These are phyloP conservation scores for Hypericum androsaemum DNA, from an alignment of 345 rosid species.

Conservation along the genomic window DNA sequence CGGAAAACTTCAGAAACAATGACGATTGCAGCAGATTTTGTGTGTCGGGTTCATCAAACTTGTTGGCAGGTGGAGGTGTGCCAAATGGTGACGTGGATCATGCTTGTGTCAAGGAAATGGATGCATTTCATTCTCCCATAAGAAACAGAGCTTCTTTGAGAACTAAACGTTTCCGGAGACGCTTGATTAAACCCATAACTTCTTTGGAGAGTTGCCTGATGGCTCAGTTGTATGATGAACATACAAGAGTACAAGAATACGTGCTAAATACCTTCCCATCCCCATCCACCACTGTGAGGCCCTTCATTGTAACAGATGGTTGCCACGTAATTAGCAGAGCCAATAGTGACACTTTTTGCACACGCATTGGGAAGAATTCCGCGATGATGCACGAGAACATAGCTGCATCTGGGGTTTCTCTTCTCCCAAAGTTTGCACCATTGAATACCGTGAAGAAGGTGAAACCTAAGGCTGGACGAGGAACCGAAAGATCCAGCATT, in stretches of 20 bases:
- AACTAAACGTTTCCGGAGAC: slow-evolving; percentile 21
- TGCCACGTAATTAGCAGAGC: slow-evolving; percentile 36
- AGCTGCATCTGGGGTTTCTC: slow-evolving; percentile 33
- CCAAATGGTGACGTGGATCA: slow-evolving; percentile 3
- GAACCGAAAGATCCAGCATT: slow-evolving; percentile 20
- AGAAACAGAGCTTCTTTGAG: slow-evolving; percentile 36
- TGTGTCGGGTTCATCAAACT: slow-evolving; percentile 16
- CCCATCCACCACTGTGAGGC: slow-evolving; percentile 31
- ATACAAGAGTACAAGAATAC: slow-evolving; percentile 36
- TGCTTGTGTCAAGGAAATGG: slow-evolving; percentile 12
- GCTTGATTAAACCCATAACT: slow-evolving; percentile 35
- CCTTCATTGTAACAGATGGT: slow-evolving; percentile 57
- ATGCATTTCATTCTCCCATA: slow-evolving; percentile 15
- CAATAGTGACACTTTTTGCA: slow-evolving; percentile 17
- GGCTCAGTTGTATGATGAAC: slow-evolving; percentile 54
- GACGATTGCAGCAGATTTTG: slow-evolving; percentile 19
- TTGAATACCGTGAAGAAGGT: slow-evolving; percentile 26
- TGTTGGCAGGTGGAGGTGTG: slow-evolving; percentile 18
- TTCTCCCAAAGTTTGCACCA: slow-evolving; percentile 32
- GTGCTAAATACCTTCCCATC: slow-evolving; percentile 35
- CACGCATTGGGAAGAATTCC: slow-evolving; percentile 6
- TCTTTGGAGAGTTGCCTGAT: slow-evolving; percentile 52
- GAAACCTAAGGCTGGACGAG: slow-evolving; percentile 25
- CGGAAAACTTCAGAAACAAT: slow-evolving; percentile 17
- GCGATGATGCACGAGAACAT: slow-evolving; percentile 22